Conservation (phyloP, 2,329 filamentous ascomycete species). For the Plectosphaerella sp. region DNA sequence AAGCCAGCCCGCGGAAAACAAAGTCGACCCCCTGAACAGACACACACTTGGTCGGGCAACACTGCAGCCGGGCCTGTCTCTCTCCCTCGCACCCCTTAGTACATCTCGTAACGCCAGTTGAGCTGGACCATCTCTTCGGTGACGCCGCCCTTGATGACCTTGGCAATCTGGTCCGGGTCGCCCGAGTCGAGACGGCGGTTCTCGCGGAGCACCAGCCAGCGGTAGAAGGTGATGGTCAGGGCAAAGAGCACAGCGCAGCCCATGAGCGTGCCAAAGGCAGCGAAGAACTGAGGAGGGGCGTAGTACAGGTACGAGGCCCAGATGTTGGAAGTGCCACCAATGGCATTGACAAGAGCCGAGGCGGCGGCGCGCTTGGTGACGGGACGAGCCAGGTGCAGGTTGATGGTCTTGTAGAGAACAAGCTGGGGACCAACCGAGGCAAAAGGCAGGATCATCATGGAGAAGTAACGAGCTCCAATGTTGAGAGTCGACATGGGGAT, state of each 20-base stretch:
- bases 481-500: constrained; percentile 15
- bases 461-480: constrained; percentile 14
- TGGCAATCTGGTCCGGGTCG: constrained; percentile 27
- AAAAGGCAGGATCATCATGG: constrained; percentile 18
- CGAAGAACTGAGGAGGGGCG: constrained; percentile 30
- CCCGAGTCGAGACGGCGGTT: constrained; percentile 32
- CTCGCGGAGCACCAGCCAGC: constrained; percentile 30
- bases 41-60: no score
- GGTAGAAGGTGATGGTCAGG: constrained; percentile 27
- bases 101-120: constrained; percentile 39
- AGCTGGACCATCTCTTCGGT: constrained; percentile 37
- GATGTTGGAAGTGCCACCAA: constrained; percentile 27
- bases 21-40: no score
- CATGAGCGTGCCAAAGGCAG: constrained; percentile 33
- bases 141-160: constrained; percentile 34
- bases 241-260: constrained; percentile 26
- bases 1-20: no score
- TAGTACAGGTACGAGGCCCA: constrained; percentile 31
- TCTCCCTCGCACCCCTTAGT: constrained; percentile 14
- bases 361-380: constrained; percentile 21
- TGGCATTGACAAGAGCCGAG: constrained; percentile 33
- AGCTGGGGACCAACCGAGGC: constrained; percentile 22
- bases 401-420: constrained; percentile 18
- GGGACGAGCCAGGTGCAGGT: constrained; percentile 21
- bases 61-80: no score